Evolutionary conservation across 2,329 filamentous ascomycete species (phyloP), one percentile per base, ranked within the genome.

Genomic region (Aquanectria penicillioides): DNA sequence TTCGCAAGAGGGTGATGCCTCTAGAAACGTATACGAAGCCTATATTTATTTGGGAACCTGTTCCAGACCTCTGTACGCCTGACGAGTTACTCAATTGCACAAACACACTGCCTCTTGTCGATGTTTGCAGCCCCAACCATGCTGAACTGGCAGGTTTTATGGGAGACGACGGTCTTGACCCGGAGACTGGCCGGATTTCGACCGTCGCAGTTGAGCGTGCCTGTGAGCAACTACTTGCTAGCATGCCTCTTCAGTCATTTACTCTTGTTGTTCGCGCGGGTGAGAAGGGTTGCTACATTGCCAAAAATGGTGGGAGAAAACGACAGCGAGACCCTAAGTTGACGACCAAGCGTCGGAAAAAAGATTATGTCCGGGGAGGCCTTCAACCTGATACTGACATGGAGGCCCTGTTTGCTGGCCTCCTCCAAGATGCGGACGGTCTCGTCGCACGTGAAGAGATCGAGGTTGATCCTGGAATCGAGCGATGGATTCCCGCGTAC

Each of bases 31-130:
- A 80, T 65, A 69, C 79, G 1, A 84, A 85, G 43, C 91, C 94
- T 1, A 76, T 93, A 6, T 92, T 97, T 73, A 86, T 98, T 49
- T 99, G 94, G 94, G 95, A 99, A 74, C 95, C 95, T 1, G 91
- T 97, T 1, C 95, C 95, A 2, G 93, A 97, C 75, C 83, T 92
- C 1, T 97, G 94, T 74, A 89, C 85, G 0, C 88, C 92, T 0
- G 86, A 88, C 36, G 83, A 89, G 71, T 77, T 89, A 23, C 79
- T 89, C 10, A 87, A 88, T 69, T 86, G 83, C 72, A 89, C 86
- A 46, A 88, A 89, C 64, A 83, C 83, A 10, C 78, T 89, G 11
- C 84, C 85, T 0, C 75, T 87, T 13, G 79, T 89, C 53, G 86
- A 89, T 65, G 77, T 89, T 53, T 87, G 86, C 74, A 87, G 84